Conservation (phyloP, 768 basidiomycete genomes). For the Lyophyllum shimeji region DNA sequence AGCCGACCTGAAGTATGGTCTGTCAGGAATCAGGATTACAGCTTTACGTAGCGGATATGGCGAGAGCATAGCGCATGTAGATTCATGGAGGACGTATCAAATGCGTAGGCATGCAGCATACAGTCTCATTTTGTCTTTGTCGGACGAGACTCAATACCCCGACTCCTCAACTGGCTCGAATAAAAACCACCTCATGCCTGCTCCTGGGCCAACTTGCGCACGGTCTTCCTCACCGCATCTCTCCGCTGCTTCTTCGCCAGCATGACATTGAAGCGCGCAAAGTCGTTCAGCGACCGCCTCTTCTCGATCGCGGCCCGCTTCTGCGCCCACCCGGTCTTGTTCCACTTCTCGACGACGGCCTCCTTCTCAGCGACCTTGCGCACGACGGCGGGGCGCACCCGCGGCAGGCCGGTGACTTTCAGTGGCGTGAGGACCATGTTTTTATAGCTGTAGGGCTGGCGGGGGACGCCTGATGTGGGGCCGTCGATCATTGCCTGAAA, state of each 20-base stretch:
- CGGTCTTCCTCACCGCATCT: slow-evolving; percentile 70
- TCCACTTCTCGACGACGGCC: slow-evolving; percentile 84
- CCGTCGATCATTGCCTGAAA: slow-evolving; percentile 92
- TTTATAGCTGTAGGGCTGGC: slow-evolving; percentile 90
- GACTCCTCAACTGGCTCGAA: no score
- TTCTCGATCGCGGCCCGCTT: slow-evolving; percentile 74
- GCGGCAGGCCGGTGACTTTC: slow-evolving; percentile 80
- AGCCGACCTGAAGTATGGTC: no score
- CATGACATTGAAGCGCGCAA: slow-evolving; percentile 88
- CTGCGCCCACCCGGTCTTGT: slow-evolving; percentile 84
- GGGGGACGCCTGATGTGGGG: slow-evolving; percentile 86
- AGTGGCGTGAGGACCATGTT: slow-evolving; percentile 90
- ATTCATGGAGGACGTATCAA: slow-evolving; percentile 6
- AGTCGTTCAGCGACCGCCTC: slow-evolving; percentile 82
- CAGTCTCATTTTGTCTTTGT: slow-evolving; percentile 11
- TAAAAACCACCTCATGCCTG: no score
- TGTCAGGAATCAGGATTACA: background rate
- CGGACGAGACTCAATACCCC: slow-evolving; percentile 10
- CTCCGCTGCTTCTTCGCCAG: slow-evolving; percentile 86
- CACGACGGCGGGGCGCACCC: slow-evolving; percentile 82
- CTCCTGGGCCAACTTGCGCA: slow-evolving; percentile 58
- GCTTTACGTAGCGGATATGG: background rate
- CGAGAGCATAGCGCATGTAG: slow-evolving; percentile 10
- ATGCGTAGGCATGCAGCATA: slow-evolving; percentile 6
- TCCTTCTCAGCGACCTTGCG: slow-evolving; percentile 89